Percentiles rank a stretch among this genome's conserved stretches.
Evolutionary conservation across 2,329 filamentous ascomycete genomes (phyloP).

Genomic region (Venturia effusa): DNA sequence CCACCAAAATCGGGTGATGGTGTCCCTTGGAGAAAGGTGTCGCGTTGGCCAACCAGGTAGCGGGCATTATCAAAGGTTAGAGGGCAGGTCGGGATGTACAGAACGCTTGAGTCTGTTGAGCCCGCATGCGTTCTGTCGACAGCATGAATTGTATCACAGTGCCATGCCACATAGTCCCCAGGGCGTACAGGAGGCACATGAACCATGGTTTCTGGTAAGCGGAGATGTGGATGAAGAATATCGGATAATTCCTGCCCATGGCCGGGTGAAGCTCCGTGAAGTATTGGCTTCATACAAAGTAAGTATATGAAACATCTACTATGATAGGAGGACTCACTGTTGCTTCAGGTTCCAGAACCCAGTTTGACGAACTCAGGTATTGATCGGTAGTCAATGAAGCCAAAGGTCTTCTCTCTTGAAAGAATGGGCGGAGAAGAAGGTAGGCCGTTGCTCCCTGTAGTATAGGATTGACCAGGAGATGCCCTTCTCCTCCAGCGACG

Average conservation of each 20-base stretch:
- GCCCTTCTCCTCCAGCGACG: constrained; percentile 65
- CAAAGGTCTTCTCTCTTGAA: constrained; percentile 41
- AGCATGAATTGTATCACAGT: constrained; percentile 71
- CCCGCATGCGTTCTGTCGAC: constrained; percentile 73
- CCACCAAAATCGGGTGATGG: constrained; percentile 40
- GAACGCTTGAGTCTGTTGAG: constrained; percentile 61
- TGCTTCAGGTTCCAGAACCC: constrained; percentile 39
- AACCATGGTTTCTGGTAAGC: constrained; percentile 58
- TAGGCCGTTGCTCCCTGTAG: constrained; percentile 68
- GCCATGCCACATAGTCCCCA: constrained; percentile 69
- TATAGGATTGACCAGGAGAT: constrained; percentile 71
- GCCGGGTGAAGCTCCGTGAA: constrained; percentile 61
- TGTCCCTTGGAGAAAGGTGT: constrained; percentile 55
- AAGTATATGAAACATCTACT: background rate
- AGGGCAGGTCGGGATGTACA: constrained; percentile 84
- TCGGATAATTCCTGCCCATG: constrained; percentile 58
- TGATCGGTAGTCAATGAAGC: constrained; percentile 23
- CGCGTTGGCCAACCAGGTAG: constrained; percentile 46
- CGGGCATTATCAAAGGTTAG: constrained; percentile 63
- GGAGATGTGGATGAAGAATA: constrained; percentile 57
- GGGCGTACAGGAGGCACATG: constrained; percentile 58
- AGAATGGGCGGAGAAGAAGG: constrained; percentile 74
- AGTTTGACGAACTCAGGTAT: constrained; percentile 47
- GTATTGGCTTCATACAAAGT: constrained; percentile 30
- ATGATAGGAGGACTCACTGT: constrained; percentile 4